Evolutionary conservation across 306 rosid species (phyloP).

Genomic region (Dicorynia guianensis): DNA sequence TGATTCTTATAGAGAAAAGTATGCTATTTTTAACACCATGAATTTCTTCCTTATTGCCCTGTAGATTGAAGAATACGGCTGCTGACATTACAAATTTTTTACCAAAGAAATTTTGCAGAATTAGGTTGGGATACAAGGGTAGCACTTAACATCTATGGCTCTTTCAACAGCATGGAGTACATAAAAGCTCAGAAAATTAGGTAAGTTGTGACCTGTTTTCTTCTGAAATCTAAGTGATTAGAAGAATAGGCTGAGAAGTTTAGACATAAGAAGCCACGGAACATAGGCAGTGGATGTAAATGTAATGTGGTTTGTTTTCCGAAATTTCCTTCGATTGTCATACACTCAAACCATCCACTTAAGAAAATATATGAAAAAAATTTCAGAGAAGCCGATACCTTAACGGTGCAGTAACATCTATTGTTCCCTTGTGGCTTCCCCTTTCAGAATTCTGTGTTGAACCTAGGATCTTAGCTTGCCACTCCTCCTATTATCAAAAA

Average conservation of each 20-base stretch:
- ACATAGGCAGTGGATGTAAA: too few species aligned
- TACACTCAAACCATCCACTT: too few species aligned
- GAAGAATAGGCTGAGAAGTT: background rate
- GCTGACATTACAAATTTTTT: slow-evolving; percentile 48
- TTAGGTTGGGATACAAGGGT: slow-evolving; percentile 95
- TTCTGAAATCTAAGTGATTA: background rate
- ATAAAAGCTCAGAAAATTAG: slow-evolving; percentile 89
- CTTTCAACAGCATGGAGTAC: slow-evolving; percentile 85
- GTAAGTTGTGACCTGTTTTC: slow-evolving; percentile 40
- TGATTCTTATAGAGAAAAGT: slow-evolving; percentile 61
- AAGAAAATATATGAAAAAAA: too few species aligned
- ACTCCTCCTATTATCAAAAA: too few species aligned
- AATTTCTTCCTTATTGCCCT: slow-evolving; percentile 28
- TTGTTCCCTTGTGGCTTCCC: too few species aligned
- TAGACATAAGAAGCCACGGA: background rate
- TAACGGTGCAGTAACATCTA: too few species aligned
- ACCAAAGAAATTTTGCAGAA: slow-evolving; percentile 66
- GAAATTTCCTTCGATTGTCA: too few species aligned
- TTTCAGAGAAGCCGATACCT: too few species aligned
- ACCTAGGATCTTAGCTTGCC: too few species aligned
- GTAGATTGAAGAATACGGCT: slow-evolving; percentile 32
- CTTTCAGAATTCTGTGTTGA: too few species aligned
- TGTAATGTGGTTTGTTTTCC: too few species aligned
- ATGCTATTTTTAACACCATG: slow-evolving; percentile 41
- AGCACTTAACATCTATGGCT: slow-evolving; percentile 76